These are phyloP conservation scores for Colletotrichum graminicola DNA, from an alignment of 2,329 filamentous ascomycete genomes.

Conservation along the genomic window DNA sequence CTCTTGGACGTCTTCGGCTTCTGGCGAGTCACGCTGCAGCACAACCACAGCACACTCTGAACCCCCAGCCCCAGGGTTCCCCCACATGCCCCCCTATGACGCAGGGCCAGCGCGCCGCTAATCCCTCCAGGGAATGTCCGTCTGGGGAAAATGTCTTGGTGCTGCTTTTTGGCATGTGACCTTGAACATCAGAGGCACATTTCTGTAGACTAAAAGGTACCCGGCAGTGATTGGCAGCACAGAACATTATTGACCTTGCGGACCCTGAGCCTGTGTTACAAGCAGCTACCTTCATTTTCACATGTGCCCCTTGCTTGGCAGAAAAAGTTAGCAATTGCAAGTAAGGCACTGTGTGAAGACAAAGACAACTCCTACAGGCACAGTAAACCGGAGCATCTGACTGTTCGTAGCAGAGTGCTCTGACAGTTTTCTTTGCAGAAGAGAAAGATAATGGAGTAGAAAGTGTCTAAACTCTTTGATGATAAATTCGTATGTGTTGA, in stretches of 20 bases:
- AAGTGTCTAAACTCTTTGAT: not conserved
- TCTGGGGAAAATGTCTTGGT: constrained; percentile 36
- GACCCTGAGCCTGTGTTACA: no score
- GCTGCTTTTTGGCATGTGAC: constrained; percentile 38
- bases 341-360: not conserved
- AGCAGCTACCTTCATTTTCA: not conserved
- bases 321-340: not conserved
- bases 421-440: not conserved
- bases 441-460: no score
- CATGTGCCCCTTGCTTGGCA: not conserved
- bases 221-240: not conserved
- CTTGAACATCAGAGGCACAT: not conserved
- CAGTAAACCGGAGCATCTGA: not conserved
- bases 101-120: constrained; percentile 33
- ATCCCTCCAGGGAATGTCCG: constrained; percentile 26
- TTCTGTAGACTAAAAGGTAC: no score
- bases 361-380: no score
- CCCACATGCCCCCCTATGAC: constrained; percentile 40
- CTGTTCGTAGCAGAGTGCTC: not conserved
- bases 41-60: constrained; percentile 10
- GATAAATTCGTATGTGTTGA: not conserved
- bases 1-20: constrained; percentile 33
- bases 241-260: not conserved
- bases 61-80: constrained; percentile 33
- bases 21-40: constrained; percentile 33